These are phyloP conservation scores for Podochytrium sp. DNA, from an alignment of 192 early-diverging fungal species.

Conservation along the genomic window DNA sequence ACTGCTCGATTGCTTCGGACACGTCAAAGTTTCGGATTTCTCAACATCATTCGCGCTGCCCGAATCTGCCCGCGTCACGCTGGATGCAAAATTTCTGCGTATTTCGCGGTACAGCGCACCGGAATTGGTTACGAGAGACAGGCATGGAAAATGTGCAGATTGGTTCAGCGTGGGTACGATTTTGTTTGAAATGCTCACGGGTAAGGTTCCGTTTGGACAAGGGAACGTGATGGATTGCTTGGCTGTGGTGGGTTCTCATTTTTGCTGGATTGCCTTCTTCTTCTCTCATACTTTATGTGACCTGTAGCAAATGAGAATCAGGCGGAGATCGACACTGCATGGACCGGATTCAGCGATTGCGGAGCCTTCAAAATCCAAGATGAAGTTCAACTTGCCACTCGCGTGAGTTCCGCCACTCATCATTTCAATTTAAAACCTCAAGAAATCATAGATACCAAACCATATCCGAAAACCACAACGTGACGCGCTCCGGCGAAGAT, in stretches of 20 bases:
- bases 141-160: slow-evolving; percentile 12
- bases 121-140: slow-evolving; percentile 18
- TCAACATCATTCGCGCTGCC: not conserved
- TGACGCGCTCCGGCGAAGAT: slow-evolving; percentile 26
- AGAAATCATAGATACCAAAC: slow-evolving; percentile 23
- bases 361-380: too few species aligned
- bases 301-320: too few species aligned
- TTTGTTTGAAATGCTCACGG: slow-evolving; percentile 32
- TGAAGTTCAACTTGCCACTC: too few species aligned
- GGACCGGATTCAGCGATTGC: too few species aligned
- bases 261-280: too few species aligned
- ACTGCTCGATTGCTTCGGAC: slow-evolving; percentile 70
- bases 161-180: slow-evolving; percentile 27
- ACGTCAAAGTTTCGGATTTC: slow-evolving; percentile 63
- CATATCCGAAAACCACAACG: slow-evolving; percentile 29
- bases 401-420: too few species aligned
- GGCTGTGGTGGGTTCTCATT: not conserved
- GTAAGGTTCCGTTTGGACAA: slow-evolving; percentile 29
- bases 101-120: slow-evolving; percentile 21
- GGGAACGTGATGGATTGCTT: slow-evolving; percentile 30
- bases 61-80: not conserved
- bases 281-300: too few species aligned
- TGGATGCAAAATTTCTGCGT: slow-evolving; percentile 1
- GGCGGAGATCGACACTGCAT: too few species aligned
- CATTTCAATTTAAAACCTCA: too few species aligned